Base-by-base conservation (phyloP, 768 basidiomycete genomes). In the Strobilomyces dryophilus region DNA sequence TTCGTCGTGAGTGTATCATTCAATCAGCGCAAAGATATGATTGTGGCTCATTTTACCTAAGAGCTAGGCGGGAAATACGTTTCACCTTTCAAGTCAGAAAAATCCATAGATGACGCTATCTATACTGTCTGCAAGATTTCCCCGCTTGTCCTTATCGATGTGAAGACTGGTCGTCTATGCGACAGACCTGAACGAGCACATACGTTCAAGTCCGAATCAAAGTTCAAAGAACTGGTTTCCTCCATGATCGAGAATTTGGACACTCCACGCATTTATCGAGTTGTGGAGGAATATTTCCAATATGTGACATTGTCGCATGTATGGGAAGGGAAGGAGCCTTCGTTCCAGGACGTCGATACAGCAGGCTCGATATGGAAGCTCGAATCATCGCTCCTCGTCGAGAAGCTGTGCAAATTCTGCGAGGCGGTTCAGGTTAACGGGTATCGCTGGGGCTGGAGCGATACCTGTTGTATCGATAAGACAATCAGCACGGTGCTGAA, bases 261-360 rank as follows among this genome's bases (percentile, higher is more conserved):
- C 41, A 21, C 41, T 15, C 5, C 14, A 21, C 45, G 34, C 4
- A 53, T 61, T 27, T 42, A 7, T 14, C 17, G 6, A 9, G 57
- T 55, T 6, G 45, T 47, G 21, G 45, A 6, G 17, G 12, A 29
- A n/a, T 60, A 52, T 17, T 52, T 60, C 12, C 32, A 40, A 44
- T 60, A 55, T 29, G 53, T 55, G 29, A 55, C 44, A 20, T 27
- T 60, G 3, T 60, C 59, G 10, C 59, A 60, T 14, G 48, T 52
- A 6, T 60, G 59, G 59, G 21, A 49, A 5, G 55, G 55, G 12
- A 15, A 44, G 1, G 60, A 61, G 17, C 54, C 55, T 1, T 21
- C n/a, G 15, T 53, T 56, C 20, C 29, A 56, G 32, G 60, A 57
- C 6, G 35, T 61, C 32, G 20, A 36, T 4, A n/a, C 8, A 5